Base-by-base conservation (phyloP, 768 basidiomycete species). In the Suillus tomentosus region DNA sequence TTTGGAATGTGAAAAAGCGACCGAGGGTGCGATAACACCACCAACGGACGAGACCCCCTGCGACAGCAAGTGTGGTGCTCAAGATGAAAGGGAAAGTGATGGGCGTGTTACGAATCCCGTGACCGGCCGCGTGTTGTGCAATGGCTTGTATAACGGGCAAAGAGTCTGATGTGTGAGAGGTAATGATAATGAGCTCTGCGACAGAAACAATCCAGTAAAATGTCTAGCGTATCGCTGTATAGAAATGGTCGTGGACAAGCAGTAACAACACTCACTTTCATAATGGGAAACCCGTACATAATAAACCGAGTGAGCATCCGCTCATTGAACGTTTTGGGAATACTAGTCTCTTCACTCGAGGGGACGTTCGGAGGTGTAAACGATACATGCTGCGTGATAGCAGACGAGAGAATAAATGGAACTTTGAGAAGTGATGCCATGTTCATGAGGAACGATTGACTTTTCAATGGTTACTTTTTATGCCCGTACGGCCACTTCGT, bases 361-460 rank as follows among this genome's bases (percentile, higher is more conserved):
- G 82, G 80, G 22, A 80, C 77, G 48, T 80, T 71, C 15, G 83
- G 83, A 62, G 84, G 79, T 1, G 84, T 84, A 6, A 76, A 70
- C 19, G 80, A 75, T 19, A 76, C 68, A 10, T 81, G 80, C 4
- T 81, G 62, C 17, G 76, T 79, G 47, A 78, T 65, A 71, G 79
- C 78, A 48, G 80, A 79, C 31, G 77, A 70, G 34, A 81, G 64
- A 47, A 82, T 74, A 66, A 77, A 79, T 14, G 80, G 79, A 62
- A 83, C 72, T 67, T 79, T 81, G 45, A 80, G 51, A 40, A 79
- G 66, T 34, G 76, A 69, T 1, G 14, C 51, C 69, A 72, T 47
- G 50, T 66, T 73, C 17, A 61, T 34, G 27, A 42, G 4, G 31
- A 34, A 17, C 27, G 19, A 19, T 17, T 34, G 17, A 53, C 17